Conservation (phyloP, 371 early-diverging fungal species). For the Lichtheimia ramosa region DNA sequence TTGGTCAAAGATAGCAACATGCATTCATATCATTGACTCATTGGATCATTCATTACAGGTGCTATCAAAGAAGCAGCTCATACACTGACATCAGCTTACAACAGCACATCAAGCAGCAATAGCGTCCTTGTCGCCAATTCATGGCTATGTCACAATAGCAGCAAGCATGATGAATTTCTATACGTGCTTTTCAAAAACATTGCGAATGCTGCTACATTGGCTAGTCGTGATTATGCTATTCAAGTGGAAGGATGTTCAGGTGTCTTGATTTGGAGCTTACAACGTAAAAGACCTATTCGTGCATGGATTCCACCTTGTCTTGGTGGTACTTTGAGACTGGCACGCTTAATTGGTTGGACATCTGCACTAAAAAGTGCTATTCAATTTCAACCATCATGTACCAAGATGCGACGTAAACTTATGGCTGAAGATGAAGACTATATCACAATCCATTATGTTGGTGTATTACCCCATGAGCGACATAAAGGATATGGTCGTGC, state of each 20-base stretch:
- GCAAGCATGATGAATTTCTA: slow-evolving; percentile 25
- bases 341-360: slow-evolving; percentile 26
- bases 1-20: slow-evolving; percentile 2
- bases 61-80: slow-evolving; percentile 43
- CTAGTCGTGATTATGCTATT: slow-evolving; percentile 38
- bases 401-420: slow-evolving; percentile 29
- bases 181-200: slow-evolving; percentile 30
- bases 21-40: background rate
- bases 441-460: slow-evolving; percentile 32
- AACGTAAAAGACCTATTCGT: background rate
- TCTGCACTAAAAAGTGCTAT: slow-evolving; percentile 30
- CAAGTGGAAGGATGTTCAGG: slow-evolving; percentile 47
- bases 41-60: slow-evolving; percentile 15
- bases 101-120: slow-evolving; percentile 9
- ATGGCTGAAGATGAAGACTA: slow-evolving; percentile 16
- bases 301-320: slow-evolving; percentile 20
- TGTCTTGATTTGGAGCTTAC: slow-evolving; percentile 28
- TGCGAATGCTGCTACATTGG: slow-evolving; percentile 26
- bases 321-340: slow-evolving; percentile 25
- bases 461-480: slow-evolving; percentile 39
- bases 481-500: slow-evolving; percentile 36
- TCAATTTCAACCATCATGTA: slow-evolving; percentile 32
- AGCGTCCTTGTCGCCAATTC: slow-evolving; percentile 20
- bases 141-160: slow-evolving; percentile 2
- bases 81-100: slow-evolving; percentile 34